These are phyloP conservation scores for Abrus precatorius DNA, from an alignment of 306 rosid genomes.

Conservation along the genomic window DNA sequence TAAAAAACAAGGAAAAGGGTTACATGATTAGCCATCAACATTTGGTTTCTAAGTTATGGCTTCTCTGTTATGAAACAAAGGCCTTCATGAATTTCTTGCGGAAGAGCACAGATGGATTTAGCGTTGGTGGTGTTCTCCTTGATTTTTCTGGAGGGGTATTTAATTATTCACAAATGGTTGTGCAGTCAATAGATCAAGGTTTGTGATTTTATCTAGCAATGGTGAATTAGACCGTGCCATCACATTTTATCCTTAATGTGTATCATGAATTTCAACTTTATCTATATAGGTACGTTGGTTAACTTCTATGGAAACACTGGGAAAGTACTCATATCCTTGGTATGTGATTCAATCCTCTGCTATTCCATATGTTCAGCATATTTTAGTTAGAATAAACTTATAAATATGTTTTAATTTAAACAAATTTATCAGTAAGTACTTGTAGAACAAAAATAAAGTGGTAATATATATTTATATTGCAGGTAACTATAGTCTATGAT, in stretches of 20 bases:
- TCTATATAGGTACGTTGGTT: constrained; percentile 74
- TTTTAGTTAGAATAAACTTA: no score
- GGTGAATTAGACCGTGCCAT: neutral
- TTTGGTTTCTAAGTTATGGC: neutral
- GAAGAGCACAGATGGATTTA: constrained; percentile 88
- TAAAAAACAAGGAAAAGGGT: neutral
- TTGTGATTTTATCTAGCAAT: constrained; percentile 31
- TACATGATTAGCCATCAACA: neutral
- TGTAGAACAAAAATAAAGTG: no score
- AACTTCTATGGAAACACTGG: constrained; percentile 88
- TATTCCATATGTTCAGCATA: neutral
- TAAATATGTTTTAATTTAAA: no score
- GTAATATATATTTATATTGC: constrained; percentile 30
- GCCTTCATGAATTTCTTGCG: constrained; percentile 78
- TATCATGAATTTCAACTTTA: constrained; percentile 19
- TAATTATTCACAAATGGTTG: constrained; percentile 76
- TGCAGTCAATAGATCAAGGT: constrained; percentile 94
- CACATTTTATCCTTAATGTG: constrained; percentile 17
- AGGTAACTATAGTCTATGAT: constrained; percentile 83
- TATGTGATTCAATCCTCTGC: constrained; percentile 45
- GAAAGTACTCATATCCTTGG: constrained; percentile 82
- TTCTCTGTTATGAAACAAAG: constrained; percentile 48
- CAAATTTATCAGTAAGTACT: no score
- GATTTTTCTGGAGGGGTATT: constrained; percentile 80
- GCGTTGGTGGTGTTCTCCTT: constrained; percentile 74